A percentile compares a stretch with the other conserved stretches of the same genome.
phyloP scores from a whole-genome alignment of 768 basidiomycete genomes.

The Boletus edulis region DNA sequence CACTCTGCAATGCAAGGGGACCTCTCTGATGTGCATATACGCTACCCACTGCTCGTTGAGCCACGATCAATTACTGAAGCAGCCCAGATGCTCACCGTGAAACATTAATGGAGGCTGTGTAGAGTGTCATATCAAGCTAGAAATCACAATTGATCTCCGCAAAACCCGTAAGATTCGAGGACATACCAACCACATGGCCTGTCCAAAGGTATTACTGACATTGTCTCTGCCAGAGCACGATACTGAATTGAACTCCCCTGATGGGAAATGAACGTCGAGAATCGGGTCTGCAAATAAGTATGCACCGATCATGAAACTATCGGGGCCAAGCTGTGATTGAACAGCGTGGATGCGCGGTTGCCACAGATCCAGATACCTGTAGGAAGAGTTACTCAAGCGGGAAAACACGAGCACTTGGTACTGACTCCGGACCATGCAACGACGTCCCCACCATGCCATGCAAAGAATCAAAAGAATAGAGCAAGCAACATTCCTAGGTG shows the following conservation, averaged over 20 bases:
- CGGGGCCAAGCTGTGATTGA: conserved; percentile 44
- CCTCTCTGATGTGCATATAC: conserved; percentile 56
- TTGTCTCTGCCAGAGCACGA: conserved; percentile 48
- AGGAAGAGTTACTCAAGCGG: background rate
- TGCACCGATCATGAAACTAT: conserved; percentile 48
- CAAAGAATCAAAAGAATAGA: too few relatives aligned
- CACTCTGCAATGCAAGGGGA: conserved; percentile 49
- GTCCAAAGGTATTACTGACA: conserved; percentile 43
- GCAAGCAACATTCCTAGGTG: too few relatives aligned
- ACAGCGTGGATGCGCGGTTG: conserved; percentile 50
- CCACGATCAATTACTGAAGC: background rate
- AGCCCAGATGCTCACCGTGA: conserved; percentile 34
- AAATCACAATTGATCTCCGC: background rate
- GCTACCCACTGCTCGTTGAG: conserved; percentile 22
- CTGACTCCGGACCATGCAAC: conserved; percentile 24
- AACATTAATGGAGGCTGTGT: conserved; percentile 40
- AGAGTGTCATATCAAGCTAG: conserved; percentile 15
- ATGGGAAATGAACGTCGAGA: background rate
- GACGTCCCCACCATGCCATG: too few relatives aligned
- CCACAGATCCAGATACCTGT: conserved; percentile 54
- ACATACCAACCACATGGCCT: conserved; percentile 51
- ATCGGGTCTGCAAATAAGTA: background rate
- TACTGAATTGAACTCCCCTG: conserved; percentile 56
- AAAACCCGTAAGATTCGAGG: background rate
- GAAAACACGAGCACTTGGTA: background rate